Percentiles rank a stretch among this genome's conserved stretches.
Conservation (phyloP, 495 filamentous ascomycete genomes). For the Penicillium cinerascens region DNA sequence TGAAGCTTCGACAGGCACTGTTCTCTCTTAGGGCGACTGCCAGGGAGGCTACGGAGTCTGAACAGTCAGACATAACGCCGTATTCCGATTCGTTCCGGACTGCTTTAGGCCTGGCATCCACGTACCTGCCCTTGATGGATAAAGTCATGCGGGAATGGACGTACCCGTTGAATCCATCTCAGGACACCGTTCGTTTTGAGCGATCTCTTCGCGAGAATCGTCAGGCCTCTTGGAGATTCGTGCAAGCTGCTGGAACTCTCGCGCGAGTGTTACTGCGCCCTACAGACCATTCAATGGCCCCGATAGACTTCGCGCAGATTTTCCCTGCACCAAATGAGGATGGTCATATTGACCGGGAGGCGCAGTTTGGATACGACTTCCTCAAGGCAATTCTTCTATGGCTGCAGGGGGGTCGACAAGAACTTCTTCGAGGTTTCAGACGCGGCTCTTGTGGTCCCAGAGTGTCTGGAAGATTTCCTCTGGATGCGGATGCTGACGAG, state of each 20-base stretch:
- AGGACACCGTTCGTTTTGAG: slow-evolving; percentile 51
- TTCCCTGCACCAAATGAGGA: slow-evolving; percentile 47
- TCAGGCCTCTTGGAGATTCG: slow-evolving; percentile 57
- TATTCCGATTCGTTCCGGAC: slow-evolving; percentile 45
- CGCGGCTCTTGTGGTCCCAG: slow-evolving; percentile 29
- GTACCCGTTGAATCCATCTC: slow-evolving; percentile 56
- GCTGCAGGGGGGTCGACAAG: slow-evolving; percentile 53
- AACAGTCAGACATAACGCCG: slow-evolving; percentile 23
- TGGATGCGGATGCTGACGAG: slow-evolving; percentile 45
- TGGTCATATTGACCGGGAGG: slow-evolving; percentile 32
- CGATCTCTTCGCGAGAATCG: slow-evolving; percentile 56
- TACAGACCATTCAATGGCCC: slow-evolving; percentile 24
- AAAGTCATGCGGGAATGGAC: slow-evolving; percentile 53
- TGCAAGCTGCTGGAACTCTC: slow-evolving; percentile 65
- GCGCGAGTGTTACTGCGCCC: slow-evolving; percentile 31
- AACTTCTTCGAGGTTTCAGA: slow-evolving; percentile 55
- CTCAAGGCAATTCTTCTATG: slow-evolving; percentile 61
- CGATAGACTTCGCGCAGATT: slow-evolving; percentile 37
- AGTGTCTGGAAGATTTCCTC: slow-evolving; percentile 46
- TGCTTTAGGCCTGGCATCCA: slow-evolving; percentile 47
- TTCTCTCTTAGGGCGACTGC: slow-evolving; percentile 49
- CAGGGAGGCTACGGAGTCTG: slow-evolving; percentile 21
- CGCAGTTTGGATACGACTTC: slow-evolving; percentile 62
- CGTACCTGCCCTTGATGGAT: slow-evolving; percentile 52
- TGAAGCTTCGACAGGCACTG: slow-evolving; percentile 55